These are phyloP conservation scores for Acanthamoeba royreba DNA, from an alignment of 208 protist genomes.

Conservation along the genomic window DNA sequence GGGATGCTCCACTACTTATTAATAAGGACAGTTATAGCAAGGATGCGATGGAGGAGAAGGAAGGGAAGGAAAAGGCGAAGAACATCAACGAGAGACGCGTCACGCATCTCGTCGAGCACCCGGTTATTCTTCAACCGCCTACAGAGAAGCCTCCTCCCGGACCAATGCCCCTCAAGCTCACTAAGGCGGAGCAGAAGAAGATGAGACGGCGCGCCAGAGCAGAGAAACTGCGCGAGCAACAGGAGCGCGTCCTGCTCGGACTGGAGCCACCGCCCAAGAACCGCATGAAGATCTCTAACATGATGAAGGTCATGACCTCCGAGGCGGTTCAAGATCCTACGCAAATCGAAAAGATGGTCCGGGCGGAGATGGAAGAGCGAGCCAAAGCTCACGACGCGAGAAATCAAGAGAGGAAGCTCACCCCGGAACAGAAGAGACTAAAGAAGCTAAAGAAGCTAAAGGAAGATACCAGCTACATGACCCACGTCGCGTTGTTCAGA, in stretches of 20 bases:
- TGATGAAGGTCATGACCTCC: conserved; percentile 67
- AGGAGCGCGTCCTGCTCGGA: conserved; percentile 54
- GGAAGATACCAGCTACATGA: background rate
- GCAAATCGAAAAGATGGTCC: conserved; percentile 48
- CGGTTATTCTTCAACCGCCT: conserved; percentile 30
- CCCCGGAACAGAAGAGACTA: conserved; percentile 59
- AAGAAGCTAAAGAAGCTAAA: conserved; percentile 56
- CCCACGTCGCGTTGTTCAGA: background rate
- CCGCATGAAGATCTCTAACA: conserved; percentile 72
- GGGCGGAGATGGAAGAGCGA: conserved; percentile 41
- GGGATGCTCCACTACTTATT: conserved; percentile 29
- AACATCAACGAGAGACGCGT: background rate
- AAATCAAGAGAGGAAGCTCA: conserved; percentile 65
- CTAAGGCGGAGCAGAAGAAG: conserved; percentile 59
- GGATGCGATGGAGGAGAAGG: background rate
- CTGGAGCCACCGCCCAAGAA: conserved; percentile 38
- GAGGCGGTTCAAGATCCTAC: conserved; percentile 72
- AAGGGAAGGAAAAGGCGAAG: background rate
- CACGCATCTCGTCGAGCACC: conserved; percentile 66
- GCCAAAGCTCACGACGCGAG: background rate
- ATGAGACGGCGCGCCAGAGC: conserved; percentile 26
- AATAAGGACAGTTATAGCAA: background rate
- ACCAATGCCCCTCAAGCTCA: conserved; percentile 54
- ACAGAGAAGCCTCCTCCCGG: background rate
- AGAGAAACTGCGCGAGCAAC: conserved; percentile 26